These are phyloP conservation scores for Ophiocordyceps camponoti-saundersi DNA, from an alignment of 2,329 filamentous ascomycete species.

Conservation along the genomic window DNA sequence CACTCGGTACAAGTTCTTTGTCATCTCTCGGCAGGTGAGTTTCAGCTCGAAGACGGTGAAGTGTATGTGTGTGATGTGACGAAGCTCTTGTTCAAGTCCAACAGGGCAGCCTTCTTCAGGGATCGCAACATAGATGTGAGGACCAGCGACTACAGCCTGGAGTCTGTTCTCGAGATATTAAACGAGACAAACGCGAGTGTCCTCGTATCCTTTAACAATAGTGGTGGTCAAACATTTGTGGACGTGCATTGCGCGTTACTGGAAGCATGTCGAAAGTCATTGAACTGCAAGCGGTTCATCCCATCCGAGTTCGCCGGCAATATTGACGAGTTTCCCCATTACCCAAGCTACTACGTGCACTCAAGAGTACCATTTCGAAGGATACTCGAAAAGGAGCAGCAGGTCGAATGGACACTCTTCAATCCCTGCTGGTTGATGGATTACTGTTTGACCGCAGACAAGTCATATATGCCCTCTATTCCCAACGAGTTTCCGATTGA, in stretches of 20 bases:
- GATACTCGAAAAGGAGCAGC: background rate
- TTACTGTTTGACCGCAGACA: background rate
- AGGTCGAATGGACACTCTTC: background rate
- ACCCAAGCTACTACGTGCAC: background rate
- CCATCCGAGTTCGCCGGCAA: constrained; percentile 1
- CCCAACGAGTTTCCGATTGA: background rate
- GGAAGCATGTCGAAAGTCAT: background rate
- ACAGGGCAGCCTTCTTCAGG: background rate
- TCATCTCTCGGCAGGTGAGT: constrained; percentile 1
- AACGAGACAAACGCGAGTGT: background rate
- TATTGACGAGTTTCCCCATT: background rate
- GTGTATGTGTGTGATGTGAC: no score
- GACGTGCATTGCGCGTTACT: background rate
- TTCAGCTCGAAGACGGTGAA: no score
- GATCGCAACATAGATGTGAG: background rate
- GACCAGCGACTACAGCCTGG: background rate
- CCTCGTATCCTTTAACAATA: background rate
- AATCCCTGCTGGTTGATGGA: constrained; percentile 1
- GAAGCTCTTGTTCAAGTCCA: background rate
- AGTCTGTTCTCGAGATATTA: background rate
- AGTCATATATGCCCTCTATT: background rate
- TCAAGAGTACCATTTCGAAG: constrained; percentile 1
- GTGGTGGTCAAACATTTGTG: background rate
- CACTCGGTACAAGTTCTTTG: background rate
- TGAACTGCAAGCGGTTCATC: background rate